These are phyloP conservation scores for Helminthosporium solani DNA, from an alignment of 2,329 filamentous ascomycete species.

Conservation along the genomic window DNA sequence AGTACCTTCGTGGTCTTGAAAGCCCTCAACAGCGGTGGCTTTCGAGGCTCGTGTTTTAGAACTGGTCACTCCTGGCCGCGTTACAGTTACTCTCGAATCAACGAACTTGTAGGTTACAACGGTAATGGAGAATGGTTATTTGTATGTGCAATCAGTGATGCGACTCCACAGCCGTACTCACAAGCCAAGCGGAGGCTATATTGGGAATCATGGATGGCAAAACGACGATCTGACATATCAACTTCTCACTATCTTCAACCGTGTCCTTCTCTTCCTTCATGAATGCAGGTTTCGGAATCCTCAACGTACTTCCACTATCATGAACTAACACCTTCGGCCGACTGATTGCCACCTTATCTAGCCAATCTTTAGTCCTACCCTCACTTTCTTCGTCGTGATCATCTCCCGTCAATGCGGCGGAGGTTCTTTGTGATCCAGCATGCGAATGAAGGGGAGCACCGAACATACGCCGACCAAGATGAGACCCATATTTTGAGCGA, in stretches of 20 bases:
- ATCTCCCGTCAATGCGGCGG: conserved; percentile 7
- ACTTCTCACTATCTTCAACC: conserved; percentile 7
- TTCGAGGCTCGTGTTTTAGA: conserved; percentile 23
- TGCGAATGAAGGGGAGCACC: conserved; percentile 8
- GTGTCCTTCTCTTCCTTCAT: conserved; percentile 9
- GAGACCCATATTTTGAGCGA: conserved; percentile 20
- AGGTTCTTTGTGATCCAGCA: conserved; percentile 1
- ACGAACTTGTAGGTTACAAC: conserved; percentile 33
- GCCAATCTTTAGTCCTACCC: conserved; percentile 1
- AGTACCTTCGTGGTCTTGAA: conserved; percentile 61
- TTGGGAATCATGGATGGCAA: too few species aligned
- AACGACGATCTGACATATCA: too few species aligned
- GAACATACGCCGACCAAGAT: conserved; percentile 17
- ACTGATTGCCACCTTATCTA: conserved; percentile 19
- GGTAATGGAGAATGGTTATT: conserved; percentile 6
- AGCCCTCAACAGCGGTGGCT: conserved; percentile 21
- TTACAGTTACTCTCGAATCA: conserved; percentile 23
- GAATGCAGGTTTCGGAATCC: conserved; percentile 22
- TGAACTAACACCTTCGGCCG: conserved; percentile 14
- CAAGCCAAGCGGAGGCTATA: too few species aligned
- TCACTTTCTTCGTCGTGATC: conserved; percentile 12
- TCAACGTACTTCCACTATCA: conserved; percentile 16
- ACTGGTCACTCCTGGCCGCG: conserved; percentile 20
- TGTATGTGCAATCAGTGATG: not conserved
- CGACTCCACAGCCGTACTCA: not conserved